Evolutionary conservation across 257 asterid species (phyloP).

Genomic region (Parsonsia alboflavescens): DNA sequence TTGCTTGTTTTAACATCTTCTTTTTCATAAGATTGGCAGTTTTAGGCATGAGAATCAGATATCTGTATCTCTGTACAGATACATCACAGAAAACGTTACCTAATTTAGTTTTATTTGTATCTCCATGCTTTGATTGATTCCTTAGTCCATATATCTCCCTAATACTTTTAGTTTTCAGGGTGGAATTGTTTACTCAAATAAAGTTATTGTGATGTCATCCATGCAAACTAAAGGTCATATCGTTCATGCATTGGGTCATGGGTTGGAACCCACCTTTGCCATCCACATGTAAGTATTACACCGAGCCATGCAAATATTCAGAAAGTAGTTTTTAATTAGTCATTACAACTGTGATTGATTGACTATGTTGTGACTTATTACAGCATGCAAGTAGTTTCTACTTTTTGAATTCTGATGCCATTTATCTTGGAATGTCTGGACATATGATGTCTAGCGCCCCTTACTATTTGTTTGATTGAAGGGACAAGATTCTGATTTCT

Average conservation of each 20-base stretch:
- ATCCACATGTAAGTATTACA: constrained; percentile 50
- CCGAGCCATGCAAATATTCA: neutral
- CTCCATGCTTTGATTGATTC: neutral
- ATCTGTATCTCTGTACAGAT: neutral
- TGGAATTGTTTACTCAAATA: constrained; percentile 79
- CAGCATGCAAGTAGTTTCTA: neutral
- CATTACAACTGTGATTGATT: neutral
- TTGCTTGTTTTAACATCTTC: neutral
- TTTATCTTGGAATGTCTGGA: neutral
- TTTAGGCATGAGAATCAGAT: neutral
- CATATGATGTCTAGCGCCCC: constrained; percentile 12
- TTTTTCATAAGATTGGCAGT: neutral
- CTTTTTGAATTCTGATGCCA: neutral
- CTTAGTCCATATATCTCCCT: neutral
- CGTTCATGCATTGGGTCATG: constrained; percentile 43
- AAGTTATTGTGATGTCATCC: constrained; percentile 58
- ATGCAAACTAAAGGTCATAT: constrained; percentile 43
- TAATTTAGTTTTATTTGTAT: neutral
- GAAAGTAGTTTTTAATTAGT: constrained; percentile 8
- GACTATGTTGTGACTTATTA: neutral
- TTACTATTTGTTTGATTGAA: constrained; percentile 26
- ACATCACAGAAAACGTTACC: neutral
- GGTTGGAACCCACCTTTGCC: constrained; percentile 58
- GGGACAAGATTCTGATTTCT: constrained; percentile 64
- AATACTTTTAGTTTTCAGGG: constrained; percentile 43